Conservation (phyloP, 2,329 filamentous ascomycete genomes). For the Septoria petroselini region DNA sequence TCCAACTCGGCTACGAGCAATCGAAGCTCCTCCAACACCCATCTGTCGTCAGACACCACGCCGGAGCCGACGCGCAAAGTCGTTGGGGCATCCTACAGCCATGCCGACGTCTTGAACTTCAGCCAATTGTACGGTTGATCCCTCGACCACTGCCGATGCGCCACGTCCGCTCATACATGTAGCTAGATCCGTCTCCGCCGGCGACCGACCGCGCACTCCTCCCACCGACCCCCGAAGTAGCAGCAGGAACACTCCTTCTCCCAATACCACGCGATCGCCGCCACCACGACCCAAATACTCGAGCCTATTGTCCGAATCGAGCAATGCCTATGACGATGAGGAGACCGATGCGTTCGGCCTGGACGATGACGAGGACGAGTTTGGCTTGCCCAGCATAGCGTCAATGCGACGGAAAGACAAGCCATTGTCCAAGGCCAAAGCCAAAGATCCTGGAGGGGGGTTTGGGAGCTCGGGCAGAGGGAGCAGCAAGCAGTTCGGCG, state of each 20-base stretch:
- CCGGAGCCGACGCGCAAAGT: conserved; percentile 62
- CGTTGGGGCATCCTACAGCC: conserved; percentile 91
- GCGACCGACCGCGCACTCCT: conserved; percentile 70
- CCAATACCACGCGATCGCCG: conserved; percentile 53
- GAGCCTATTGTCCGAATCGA: conserved; percentile 75
- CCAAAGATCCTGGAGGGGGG: conserved; percentile 45
- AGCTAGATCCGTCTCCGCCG: conserved; percentile 30
- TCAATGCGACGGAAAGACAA: conserved; percentile 76
- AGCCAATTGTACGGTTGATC: conserved; percentile 64
- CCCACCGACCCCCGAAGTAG: conserved; percentile 59
- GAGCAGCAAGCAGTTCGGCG: conserved; percentile 25
- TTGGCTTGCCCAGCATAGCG: conserved; percentile 86
- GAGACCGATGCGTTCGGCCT: conserved; percentile 72
- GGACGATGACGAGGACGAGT: conserved; percentile 82
- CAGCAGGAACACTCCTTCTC: conserved; percentile 53
- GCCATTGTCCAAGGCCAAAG: conserved; percentile 44
- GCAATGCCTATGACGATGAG: conserved; percentile 74
- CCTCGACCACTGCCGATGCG: background rate
- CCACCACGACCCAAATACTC: conserved; percentile 69
- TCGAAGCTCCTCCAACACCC: conserved; percentile 31
- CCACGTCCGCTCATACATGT: conserved; percentile 7
- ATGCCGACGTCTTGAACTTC: conserved; percentile 89
- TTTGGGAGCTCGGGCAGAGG: conserved; percentile 12
- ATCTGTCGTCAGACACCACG: conserved; percentile 45
- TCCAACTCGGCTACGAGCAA: conserved; percentile 50